Evolutionary conservation across 2,329 filamentous ascomycete species (phyloP), one percentile per base, ranked within the genome.

Genomic region (Akanthomyces muscarius): DNA sequence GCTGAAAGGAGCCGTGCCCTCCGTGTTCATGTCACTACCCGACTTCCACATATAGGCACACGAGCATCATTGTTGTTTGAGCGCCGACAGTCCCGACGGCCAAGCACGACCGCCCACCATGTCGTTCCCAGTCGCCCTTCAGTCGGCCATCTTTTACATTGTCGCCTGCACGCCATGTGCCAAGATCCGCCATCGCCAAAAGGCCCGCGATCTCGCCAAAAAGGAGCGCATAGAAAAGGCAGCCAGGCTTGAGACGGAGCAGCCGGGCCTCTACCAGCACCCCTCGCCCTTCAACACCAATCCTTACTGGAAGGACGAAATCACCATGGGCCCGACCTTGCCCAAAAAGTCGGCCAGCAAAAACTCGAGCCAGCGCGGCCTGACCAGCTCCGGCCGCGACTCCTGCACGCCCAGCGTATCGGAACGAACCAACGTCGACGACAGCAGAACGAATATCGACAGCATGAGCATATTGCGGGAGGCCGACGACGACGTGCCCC

Each of bases 291-390:
- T 92, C 69, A 89, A 88, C 70, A 96, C 92, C 33, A 97, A 97
- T 70, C 88, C 89, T 14, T 91, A 91, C 76, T 97, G 93, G 93
- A 80, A 84, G 38, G 90, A 95, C 71, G 93, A 97, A 75, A 96
- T 97, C 67, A 82, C 81, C 66, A 83, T 93, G 76, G 93, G 93
- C 0, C 93, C 93, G 2, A 86, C 85, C 3, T 83, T 90, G 42
- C 88, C 87, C 38, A 88, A 88, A 70, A 83, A 88, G 73, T 76
- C 83, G 63, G 77, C 71, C 67, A 84, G 75, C 76, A 86, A 82
- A 76, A 86, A 80, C 71, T 78, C 77, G 56, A 86, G 84, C 69
- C 82, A 87, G 67, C 81, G 86, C 57, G 83, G 84, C 21, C 75
- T 89, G 66, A 84, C 83, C 66, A 84, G 83, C 67, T 73, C 84